Evolutionary conservation across 169 alveolate genomes (phyloP).

Genomic region (Plasmodium inui): DNA sequence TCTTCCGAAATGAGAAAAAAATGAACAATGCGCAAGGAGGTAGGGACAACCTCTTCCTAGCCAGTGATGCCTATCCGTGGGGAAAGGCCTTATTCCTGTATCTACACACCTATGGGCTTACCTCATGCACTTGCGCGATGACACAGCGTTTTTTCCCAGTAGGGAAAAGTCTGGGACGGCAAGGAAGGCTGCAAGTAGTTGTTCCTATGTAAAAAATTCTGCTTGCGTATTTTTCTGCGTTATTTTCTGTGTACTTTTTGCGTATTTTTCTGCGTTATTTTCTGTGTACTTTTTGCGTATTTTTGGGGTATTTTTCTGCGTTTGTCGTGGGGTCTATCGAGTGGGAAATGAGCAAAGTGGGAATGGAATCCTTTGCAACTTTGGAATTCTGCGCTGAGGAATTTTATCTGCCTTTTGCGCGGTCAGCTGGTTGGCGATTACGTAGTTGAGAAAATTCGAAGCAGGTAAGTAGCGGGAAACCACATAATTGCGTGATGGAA

Average conservation of each 20-base stretch:
- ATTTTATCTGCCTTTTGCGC: not conserved
- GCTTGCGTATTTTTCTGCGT: not conserved
- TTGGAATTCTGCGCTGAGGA: not conserved
- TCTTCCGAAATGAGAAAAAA: not conserved
- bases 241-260: not conserved
- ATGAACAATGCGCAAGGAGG: not conserved
- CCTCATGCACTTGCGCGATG: not conserved
- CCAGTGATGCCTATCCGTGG: not conserved
- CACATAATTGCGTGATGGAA: not conserved
- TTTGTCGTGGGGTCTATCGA: not conserved
- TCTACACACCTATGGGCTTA: not conserved
- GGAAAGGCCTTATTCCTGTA: not conserved
- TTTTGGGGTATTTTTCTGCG: not conserved
- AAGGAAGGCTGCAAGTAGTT: not conserved
- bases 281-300: not conserved
- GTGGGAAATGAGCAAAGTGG: not conserved
- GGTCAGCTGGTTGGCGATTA: not conserved
- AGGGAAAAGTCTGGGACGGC: not conserved
- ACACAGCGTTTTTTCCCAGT: not conserved
- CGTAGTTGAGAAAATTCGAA: not conserved
- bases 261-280: not conserved
- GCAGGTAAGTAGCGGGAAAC: not conserved
- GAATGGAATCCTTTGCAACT: not conserved
- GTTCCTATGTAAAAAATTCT: not conserved
- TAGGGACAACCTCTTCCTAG: not conserved